Evolutionary conservation across 2,329 filamentous ascomycete genomes (phyloP).

Genomic region (Claviceps monticola): DNA sequence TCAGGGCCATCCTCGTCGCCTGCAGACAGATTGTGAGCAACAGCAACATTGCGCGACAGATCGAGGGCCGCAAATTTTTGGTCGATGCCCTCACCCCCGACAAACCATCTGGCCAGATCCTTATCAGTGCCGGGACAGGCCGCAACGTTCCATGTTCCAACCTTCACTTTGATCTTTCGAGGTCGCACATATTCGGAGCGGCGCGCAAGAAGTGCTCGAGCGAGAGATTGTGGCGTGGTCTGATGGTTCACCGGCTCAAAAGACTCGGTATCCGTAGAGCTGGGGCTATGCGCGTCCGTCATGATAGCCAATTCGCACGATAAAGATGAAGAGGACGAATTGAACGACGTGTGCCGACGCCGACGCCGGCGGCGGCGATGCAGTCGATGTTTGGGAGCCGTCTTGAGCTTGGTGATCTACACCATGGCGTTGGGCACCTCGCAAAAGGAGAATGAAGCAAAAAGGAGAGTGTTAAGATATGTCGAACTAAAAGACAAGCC

Average conservation of each 20-base stretch:
- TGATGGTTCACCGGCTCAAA: constrained; percentile 29
- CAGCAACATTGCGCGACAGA: constrained; percentile 25
- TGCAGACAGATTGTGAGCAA: constrained; percentile 19
- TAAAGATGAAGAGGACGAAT: constrained; percentile 4
- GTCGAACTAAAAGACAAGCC: not conserved
- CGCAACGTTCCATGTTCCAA: constrained; percentile 93
- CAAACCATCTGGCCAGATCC: constrained; percentile 81
- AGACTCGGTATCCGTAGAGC: constrained; percentile 21
- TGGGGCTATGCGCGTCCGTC: constrained; percentile 14
- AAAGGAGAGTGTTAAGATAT: not conserved
- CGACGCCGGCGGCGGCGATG: constrained; percentile 11
- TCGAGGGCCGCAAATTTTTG: constrained; percentile 44
- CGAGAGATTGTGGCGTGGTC: constrained; percentile 43
- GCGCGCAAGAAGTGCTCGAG: constrained; percentile 54
- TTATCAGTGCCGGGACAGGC: constrained; percentile 72
- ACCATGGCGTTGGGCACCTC: constrained; percentile 16
- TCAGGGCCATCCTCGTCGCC: constrained; percentile 20
- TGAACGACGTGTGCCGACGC: constrained; percentile 9
- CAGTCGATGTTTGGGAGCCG: constrained; percentile 9
- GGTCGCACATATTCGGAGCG: constrained; percentile 66
- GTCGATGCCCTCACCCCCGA: constrained; percentile 58
- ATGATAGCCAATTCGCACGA: constrained; percentile 9
- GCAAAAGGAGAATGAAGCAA: not conserved
- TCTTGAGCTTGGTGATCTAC: constrained; percentile 16
- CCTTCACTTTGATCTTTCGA: constrained; percentile 66